Evolutionary conservation across 257 asterid species (phyloP).

Genomic region (Scutellaria galericulata): DNA sequence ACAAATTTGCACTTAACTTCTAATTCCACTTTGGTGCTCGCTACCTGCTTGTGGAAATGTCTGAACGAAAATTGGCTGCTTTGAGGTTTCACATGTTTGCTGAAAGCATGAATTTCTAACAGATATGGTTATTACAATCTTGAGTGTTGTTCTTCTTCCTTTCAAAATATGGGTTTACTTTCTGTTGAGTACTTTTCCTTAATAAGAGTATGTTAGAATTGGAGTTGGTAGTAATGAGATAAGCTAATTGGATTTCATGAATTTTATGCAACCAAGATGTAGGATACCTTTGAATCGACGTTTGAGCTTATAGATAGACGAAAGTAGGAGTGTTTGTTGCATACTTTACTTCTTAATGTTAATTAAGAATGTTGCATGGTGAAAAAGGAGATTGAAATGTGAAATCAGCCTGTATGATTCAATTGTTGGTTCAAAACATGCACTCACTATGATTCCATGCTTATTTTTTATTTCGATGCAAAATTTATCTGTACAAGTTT

Average conservation of each 20-base stretch:
- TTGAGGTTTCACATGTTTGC: background rate
- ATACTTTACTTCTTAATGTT: conserved; percentile 11
- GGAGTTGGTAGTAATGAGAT: background rate
- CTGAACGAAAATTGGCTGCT: conserved; percentile 19
- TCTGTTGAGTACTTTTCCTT: background rate
- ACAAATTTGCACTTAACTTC: background rate
- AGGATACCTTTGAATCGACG: background rate
- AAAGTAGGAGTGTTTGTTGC: conserved; percentile 7
- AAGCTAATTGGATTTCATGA: background rate
- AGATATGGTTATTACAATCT: background rate
- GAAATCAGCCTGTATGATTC: conserved; percentile 18
- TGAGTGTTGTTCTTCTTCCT: background rate
- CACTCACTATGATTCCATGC: conserved; percentile 23
- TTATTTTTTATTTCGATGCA: conserved; percentile 36
- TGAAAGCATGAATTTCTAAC: background rate
- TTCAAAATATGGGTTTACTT: background rate
- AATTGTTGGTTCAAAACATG: conserved; percentile 20
- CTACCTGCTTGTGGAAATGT: conserved; percentile 42
- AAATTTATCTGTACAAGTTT: conserved; percentile 42
- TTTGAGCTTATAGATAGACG: conserved; percentile 3
- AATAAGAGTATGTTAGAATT: background rate
- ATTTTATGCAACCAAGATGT: background rate
- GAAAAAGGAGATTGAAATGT: conserved; percentile 25
- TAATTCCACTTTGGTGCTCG: conserved; percentile 15
- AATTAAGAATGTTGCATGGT: conserved; percentile 22